Conservation (phyloP, 768 basidiomycete species). For the Kwoniella newhampshirensis region DNA sequence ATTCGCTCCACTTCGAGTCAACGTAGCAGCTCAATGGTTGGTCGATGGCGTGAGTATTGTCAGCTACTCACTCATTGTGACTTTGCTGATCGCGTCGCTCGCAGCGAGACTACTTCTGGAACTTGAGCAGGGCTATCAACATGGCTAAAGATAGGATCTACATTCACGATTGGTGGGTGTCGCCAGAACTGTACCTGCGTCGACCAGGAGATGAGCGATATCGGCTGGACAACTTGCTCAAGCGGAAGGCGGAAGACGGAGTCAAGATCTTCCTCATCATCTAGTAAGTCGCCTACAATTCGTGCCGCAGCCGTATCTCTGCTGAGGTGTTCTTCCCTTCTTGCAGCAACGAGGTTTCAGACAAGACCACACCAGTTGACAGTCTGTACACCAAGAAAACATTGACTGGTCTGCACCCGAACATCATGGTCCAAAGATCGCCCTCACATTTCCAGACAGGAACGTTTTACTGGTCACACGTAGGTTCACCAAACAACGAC, state of each 20-base stretch:
- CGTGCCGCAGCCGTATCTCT: not conserved
- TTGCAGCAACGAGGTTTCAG: constrained; percentile 87
- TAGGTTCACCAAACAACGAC: constrained; percentile 54
- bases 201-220: constrained; percentile 81
- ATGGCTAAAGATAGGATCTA: constrained; percentile 85
- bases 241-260: constrained; percentile 89
- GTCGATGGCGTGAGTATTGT: constrained; percentile 89
- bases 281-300: constrained; percentile 62
- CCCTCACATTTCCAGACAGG: constrained; percentile 97
- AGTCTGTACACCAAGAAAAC: constrained; percentile 92
- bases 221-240: constrained; percentile 78
- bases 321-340: constrained; percentile 1
- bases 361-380: constrained; percentile 87
- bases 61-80: not conserved
- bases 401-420: constrained; percentile 74
- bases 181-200: constrained; percentile 74
- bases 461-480: constrained; percentile 98
- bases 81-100: no score
- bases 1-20: constrained; percentile 86
- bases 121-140: constrained; percentile 82
- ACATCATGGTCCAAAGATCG: constrained; percentile 94
- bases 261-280: constrained; percentile 94
- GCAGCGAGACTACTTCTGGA: constrained; percentile 98
- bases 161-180: constrained; percentile 95
- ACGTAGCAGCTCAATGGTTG: constrained; percentile 95